These are phyloP conservation scores for Starmerella asiatica DNA, from an alignment of 805 yeast genomes.

Conservation along the genomic window DNA sequence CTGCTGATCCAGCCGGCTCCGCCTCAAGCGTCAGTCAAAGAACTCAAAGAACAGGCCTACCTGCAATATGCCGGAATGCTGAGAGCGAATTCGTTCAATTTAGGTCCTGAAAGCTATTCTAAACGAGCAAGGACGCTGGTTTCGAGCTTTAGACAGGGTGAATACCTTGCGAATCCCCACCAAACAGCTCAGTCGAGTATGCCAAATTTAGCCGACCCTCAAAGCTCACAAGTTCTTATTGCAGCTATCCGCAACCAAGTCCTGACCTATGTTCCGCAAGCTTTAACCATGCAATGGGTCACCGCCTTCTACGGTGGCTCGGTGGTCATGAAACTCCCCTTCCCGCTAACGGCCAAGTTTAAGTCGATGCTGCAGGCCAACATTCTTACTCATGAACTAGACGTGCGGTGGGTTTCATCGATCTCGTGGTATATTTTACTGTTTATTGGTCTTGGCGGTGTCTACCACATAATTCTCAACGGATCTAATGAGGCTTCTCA, in stretches of 20 bases:
- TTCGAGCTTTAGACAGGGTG: slow-evolving; percentile 38
- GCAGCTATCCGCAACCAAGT: slow-evolving; percentile 68
- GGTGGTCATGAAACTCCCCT: slow-evolving; percentile 75
- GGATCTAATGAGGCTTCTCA: slow-evolving; percentile 27
- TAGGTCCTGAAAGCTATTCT: slow-evolving; percentile 41
- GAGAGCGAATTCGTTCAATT: slow-evolving; percentile 38
- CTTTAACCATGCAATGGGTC: slow-evolving; percentile 92
- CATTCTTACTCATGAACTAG: slow-evolving; percentile 67
- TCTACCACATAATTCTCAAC: slow-evolving; percentile 56
- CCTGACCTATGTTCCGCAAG: slow-evolving; percentile 79
- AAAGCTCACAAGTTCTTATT: slow-evolving; percentile 57
- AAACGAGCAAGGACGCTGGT: slow-evolving; percentile 38
- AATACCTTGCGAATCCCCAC: slow-evolving; percentile 41
- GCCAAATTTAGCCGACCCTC: slow-evolving; percentile 44
- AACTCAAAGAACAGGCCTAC: slow-evolving; percentile 43
- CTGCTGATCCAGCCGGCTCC: slow-evolving; percentile 46
- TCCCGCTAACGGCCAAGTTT: slow-evolving; percentile 78
- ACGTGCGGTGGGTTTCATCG: slow-evolving; percentile 83
- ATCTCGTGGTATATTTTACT: slow-evolving; percentile 93
- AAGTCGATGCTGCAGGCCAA: slow-evolving; percentile 88
- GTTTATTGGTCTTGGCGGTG: slow-evolving; percentile 67
- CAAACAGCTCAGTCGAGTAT: slow-evolving; percentile 36
- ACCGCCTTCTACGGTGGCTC: slow-evolving; percentile 87
- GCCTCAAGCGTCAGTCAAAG: slow-evolving; percentile 38
- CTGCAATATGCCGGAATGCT: slow-evolving; percentile 47